Evolutionary conservation across 1,284 basidiomycete genomes (phyloP), one percentile per base, ranked within the genome.

Genomic region (Violaceomyces palustris): DNA sequence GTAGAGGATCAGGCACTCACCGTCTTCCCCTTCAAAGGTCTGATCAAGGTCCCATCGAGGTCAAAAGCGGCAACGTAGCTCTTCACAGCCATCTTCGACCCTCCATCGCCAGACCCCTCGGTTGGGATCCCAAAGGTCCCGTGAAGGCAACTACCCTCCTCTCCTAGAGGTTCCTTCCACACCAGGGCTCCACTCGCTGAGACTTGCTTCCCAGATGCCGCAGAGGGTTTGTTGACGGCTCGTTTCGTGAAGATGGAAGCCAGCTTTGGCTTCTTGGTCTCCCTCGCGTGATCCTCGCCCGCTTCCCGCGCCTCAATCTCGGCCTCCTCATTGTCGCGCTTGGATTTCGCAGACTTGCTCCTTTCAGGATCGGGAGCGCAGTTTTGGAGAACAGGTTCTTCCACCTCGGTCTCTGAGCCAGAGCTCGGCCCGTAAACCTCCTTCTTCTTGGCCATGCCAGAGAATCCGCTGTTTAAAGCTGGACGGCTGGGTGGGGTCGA

Each of bases 41-140:
- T 45, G 3, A 68, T 51, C 1, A 68, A 37, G 19, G 61, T 66
- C 10, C 64, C 65, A 30, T 68, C 65, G 3, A 68, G 44, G 30
- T 68, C 65, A 44, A 52, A 68, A 35, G 58, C 53, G 7, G 62
- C 61, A 3, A 66, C 49, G 21, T 58, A 59, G 17, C 42, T 11
- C 31, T 27, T 45, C 1, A 46, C 26, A 8, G n/a, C 11, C 24
- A 11, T 33, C 7, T 9, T 33, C 7, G 31, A n/a, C 7, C 31
- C n/a, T 33, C 31, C 31, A n/a, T 11, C 14, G 9, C 7, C 18
- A 8, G 26, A n/a, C 36, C 12, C 36, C 14, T 12, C n/a, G 45
- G 7, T 27, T 19, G 0, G 60, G 60, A 4, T 52, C 35, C 51
- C 47, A 19, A 42, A 63, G 1, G 47, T 35, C 15, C 43, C 56